Percentiles rank a stretch among this genome's conserved stretches.
These are phyloP conservation scores for Botrytis porri DNA, from an alignment of 2,329 filamentous ascomycete genomes.

Conservation along the genomic window DNA sequence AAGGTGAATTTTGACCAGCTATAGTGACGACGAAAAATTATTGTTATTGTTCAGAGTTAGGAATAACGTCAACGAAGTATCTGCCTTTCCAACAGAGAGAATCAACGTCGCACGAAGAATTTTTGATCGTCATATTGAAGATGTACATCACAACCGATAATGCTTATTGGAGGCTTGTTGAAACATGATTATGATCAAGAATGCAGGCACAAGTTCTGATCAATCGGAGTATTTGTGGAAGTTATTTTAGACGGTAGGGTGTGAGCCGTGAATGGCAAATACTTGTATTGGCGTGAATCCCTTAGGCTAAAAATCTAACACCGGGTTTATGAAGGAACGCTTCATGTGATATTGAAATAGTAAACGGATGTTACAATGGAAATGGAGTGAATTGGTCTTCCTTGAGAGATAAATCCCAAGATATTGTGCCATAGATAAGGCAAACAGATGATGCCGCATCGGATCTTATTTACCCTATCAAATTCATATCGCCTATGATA, in stretches of 20 bases:
- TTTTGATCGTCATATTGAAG: background rate
- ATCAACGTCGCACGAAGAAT: background rate
- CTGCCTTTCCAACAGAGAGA: background rate
- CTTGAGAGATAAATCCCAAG: background rate
- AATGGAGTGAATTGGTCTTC: background rate
- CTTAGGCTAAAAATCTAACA: background rate
- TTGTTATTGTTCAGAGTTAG: background rate
- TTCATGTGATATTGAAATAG: background rate
- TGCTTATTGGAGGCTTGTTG: background rate
- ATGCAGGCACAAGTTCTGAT: background rate
- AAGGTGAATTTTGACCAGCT: background rate
- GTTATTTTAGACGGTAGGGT: background rate
- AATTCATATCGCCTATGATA: background rate
- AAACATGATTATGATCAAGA: background rate
- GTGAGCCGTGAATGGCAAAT: background rate
- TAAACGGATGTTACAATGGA: background rate
- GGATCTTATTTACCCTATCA: conserved; percentile 12
- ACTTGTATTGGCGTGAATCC: background rate
- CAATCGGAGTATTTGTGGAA: background rate
- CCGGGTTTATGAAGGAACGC: background rate
- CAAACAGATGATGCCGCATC: background rate
- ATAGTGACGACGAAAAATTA: background rate
- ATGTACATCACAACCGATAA: background rate
- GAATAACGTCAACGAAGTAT: background rate
- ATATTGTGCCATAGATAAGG: conserved; percentile 17